These are phyloP conservation scores for Diplodia sapinea DNA, from an alignment of 2,329 filamentous ascomycete genomes.

Conservation along the genomic window DNA sequence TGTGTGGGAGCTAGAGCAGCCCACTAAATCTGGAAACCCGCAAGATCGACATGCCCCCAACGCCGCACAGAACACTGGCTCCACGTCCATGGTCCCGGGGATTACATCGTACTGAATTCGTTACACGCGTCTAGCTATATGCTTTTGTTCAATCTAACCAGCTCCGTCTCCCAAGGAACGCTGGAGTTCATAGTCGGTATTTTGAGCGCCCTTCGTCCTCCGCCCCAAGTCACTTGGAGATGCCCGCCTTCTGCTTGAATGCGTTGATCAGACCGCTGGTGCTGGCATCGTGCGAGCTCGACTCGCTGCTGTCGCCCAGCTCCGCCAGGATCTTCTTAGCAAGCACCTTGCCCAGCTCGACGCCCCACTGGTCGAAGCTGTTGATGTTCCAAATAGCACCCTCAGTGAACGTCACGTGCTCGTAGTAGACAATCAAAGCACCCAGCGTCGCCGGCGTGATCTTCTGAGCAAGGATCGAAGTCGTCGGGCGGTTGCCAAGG, in stretches of 20 bases:
- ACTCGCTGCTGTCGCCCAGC: conserved; percentile 77
- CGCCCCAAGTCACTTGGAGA: conserved; percentile 38
- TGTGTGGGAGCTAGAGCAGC: conserved; percentile 7
- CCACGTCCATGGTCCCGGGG: background rate
- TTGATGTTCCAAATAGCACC: conserved; percentile 99
- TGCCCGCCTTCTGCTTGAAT: conserved; percentile 78
- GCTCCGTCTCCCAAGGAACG: background rate
- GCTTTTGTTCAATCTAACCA: conserved; percentile 20
- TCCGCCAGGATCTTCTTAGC: conserved; percentile 75
- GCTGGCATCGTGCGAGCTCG: conserved; percentile 78
- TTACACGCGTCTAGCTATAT: conserved; percentile 25
- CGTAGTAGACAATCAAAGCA: conserved; percentile 97
- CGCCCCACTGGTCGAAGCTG: conserved; percentile 99
- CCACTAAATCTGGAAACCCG: conserved; percentile 25
- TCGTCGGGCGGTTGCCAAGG: conserved; percentile 95
- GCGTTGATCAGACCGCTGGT: conserved; percentile 88
- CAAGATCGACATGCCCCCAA: conserved; percentile 22
- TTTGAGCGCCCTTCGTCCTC: conserved; percentile 14
- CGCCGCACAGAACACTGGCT: background rate
- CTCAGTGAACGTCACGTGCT: conserved; percentile 97
- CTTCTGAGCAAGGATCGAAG: conserved; percentile 88
- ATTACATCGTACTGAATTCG: conserved; percentile 21
- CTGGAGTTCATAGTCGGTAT: conserved; percentile 18
- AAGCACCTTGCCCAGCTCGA: conserved; percentile 94
- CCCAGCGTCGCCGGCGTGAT: conserved; percentile 94